phyloP scores from a whole-genome alignment of 371 early-diverging fungal genomes.

The Apophysomyces trapeziformis region DNA sequence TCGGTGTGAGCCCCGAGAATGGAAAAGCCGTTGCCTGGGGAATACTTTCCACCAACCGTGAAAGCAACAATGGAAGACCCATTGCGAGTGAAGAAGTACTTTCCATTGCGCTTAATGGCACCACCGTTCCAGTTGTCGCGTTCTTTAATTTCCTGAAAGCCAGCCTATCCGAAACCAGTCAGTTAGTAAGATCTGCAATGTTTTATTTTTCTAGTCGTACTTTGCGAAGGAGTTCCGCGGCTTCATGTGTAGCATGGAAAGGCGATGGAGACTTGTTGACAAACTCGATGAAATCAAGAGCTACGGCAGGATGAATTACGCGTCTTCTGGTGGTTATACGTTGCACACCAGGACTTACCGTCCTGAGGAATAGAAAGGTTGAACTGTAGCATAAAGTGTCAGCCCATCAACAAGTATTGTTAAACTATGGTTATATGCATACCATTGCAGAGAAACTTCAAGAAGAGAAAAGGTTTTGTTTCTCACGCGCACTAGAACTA shows the following conservation, averaged over 20 bases:
- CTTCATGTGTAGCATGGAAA: constrained; percentile 91
- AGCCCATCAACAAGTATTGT: neutral
- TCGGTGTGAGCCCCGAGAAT: constrained; percentile 97
- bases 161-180: constrained; percentile 38
- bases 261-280: constrained; percentile 93
- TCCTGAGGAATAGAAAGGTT: constrained; percentile 20
- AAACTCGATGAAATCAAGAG: constrained; percentile 77
- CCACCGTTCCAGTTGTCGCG: constrained; percentile 79
- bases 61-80: constrained; percentile 91
- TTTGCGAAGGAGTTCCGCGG: constrained; percentile 61
- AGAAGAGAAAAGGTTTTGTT: neutral
- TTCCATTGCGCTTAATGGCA: constrained; percentile 73
- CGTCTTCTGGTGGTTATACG: neutral
- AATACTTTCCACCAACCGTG: constrained; percentile 87
- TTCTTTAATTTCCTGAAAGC: constrained; percentile 89
- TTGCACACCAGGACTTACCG: constrained; percentile 7
- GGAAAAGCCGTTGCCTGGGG: constrained; percentile 83
- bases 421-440: neutral
- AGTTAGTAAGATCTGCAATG: neutral
- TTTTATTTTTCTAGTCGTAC: constrained; percentile 7
- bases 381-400: constrained; percentile 2
- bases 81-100: constrained; percentile 96
- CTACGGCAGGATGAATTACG: constrained; percentile 17
- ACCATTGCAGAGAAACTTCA: neutral
- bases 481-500: neutral